Conservation (phyloP, 441 rosid species). For the Croton laevigatus region DNA sequence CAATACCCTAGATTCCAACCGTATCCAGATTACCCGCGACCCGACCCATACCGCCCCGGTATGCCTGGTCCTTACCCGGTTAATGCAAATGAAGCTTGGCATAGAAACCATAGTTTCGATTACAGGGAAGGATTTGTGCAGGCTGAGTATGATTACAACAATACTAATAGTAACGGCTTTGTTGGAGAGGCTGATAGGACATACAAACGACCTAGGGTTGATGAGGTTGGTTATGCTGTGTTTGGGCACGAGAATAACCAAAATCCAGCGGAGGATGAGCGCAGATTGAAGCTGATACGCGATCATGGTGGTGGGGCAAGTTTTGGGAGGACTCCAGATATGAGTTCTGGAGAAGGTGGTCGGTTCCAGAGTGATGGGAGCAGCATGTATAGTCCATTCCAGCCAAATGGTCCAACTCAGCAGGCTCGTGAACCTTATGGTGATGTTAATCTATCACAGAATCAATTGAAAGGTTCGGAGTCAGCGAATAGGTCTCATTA, state of each 20-base stretch:
- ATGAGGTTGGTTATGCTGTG: constrained; percentile 32
- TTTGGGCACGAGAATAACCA: constrained; percentile 9
- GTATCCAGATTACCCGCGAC: constrained; percentile 34
- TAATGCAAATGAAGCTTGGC: constrained; percentile 32
- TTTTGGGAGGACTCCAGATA: constrained; percentile 5
- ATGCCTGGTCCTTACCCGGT: constrained; percentile 12
- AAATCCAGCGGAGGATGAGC: constrained; percentile 43
- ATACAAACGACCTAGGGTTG: constrained; percentile 71
- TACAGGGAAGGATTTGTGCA: constrained; percentile 14
- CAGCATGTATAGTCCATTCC: constrained; percentile 17
- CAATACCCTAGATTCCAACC: constrained; percentile 40
- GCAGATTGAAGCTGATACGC: constrained; percentile 75
- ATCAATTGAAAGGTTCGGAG: constrained; percentile 1
- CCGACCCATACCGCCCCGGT: constrained; percentile 34
- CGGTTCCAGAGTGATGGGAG: neutral
- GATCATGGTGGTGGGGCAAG: constrained; percentile 55
- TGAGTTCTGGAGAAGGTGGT: neutral
- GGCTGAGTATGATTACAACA: constrained; percentile 20
- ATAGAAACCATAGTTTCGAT: constrained; percentile 31
- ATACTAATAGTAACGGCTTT: constrained; percentile 23
- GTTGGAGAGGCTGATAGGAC: constrained; percentile 49
- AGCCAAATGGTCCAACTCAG: constrained; percentile 8
- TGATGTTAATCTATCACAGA: neutral
- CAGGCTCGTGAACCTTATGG: constrained; percentile 5
- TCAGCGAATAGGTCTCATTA: neutral